A percentile compares a stretch with the other conserved stretches of the same genome.
Conservation (phyloP, 2,329 filamentous ascomycete species). For the Samsoniella hepiali region DNA sequence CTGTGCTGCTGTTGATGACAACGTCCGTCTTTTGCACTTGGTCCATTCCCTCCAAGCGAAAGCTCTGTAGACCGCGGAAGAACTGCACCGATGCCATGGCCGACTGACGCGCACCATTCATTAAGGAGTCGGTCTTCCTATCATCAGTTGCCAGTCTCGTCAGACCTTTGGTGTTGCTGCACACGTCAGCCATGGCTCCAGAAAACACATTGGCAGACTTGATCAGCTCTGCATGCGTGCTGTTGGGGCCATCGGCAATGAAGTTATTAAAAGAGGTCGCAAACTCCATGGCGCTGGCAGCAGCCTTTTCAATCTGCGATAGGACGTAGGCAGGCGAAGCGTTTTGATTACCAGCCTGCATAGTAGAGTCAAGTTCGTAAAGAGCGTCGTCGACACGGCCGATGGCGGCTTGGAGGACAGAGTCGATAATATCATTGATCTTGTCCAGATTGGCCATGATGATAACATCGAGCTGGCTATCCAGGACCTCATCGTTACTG, state of each 20-base stretch:
- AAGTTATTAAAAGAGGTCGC: slow-evolving; percentile 98
- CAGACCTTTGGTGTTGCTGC: slow-evolving; percentile 94
- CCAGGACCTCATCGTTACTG: slow-evolving; percentile 74
- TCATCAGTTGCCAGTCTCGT: slow-evolving; percentile 91
- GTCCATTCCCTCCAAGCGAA: slow-evolving; percentile 87
- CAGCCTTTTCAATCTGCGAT: slow-evolving; percentile 96
- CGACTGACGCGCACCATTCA: slow-evolving; percentile 77
- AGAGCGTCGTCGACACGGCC: slow-evolving; percentile 93
- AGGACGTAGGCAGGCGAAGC: slow-evolving; percentile 92
- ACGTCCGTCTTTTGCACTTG: slow-evolving; percentile 92
- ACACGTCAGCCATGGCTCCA: slow-evolving; percentile 86
- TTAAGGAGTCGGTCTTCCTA: slow-evolving; percentile 84
- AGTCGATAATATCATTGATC: slow-evolving; percentile 97
- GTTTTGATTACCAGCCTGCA: slow-evolving; percentile 98
- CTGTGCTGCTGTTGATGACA: slow-evolving; percentile 95
- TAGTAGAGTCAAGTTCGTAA: slow-evolving; percentile 94
- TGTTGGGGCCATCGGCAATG: slow-evolving; percentile 92
- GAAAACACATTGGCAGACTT: slow-evolving; percentile 88
- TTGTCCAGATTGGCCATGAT: slow-evolving; percentile 84
- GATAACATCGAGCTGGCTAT: slow-evolving; percentile 87
- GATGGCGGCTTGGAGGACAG: slow-evolving; percentile 88
- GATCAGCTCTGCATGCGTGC: slow-evolving; percentile 85
- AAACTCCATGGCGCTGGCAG: slow-evolving; percentile 91
- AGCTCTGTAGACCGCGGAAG: slow-evolving; percentile 91
- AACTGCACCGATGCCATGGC: slow-evolving; percentile 88